These are phyloP conservation scores for Deinandra increscens DNA, from an alignment of 129 eudicot genomes.

Conservation along the genomic window DNA sequence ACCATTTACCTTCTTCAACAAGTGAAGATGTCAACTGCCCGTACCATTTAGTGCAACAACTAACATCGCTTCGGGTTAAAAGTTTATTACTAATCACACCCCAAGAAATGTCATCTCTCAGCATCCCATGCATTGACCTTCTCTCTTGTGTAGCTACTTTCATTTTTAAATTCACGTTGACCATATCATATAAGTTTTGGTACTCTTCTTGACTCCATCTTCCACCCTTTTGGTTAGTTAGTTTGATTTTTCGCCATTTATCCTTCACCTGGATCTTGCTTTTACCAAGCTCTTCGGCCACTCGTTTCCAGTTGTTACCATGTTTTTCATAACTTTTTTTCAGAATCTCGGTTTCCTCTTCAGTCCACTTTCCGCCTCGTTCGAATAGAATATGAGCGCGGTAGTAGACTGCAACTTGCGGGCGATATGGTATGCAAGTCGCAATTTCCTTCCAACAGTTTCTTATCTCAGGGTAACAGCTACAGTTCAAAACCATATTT, in stretches of 20 bases:
- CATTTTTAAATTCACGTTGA: constrained; percentile 50
- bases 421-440: constrained; percentile 54
- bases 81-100: constrained; percentile 52
- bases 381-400: constrained; percentile 59
- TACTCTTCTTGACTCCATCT: constrained; percentile 69
- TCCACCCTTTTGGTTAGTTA: constrained; percentile 29
- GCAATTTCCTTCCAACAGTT: constrained; percentile 68
- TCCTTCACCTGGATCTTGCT: constrained; percentile 50
- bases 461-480: constrained; percentile 29
- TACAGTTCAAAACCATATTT: constrained; percentile 43
- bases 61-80: constrained; percentile 33
- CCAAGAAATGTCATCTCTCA: constrained; percentile 72
- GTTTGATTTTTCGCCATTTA: constrained; percentile 48
- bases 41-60: constrained; percentile 72
- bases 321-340: constrained; percentile 23
- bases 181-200: constrained; percentile 51
- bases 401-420: constrained; percentile 33
- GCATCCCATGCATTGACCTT: constrained; percentile 70
- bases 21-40: constrained; percentile 55
- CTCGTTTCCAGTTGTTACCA: constrained; percentile 49
- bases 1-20: constrained; percentile 58
- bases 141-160: constrained; percentile 38
- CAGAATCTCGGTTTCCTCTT: constrained; percentile 47
- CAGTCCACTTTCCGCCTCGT: constrained; percentile 52
- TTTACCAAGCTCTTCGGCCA: constrained; percentile 56